Evolutionary conservation across 2,329 filamentous ascomycete genomes (phyloP).

Genomic region (Fusarium longipes): DNA sequence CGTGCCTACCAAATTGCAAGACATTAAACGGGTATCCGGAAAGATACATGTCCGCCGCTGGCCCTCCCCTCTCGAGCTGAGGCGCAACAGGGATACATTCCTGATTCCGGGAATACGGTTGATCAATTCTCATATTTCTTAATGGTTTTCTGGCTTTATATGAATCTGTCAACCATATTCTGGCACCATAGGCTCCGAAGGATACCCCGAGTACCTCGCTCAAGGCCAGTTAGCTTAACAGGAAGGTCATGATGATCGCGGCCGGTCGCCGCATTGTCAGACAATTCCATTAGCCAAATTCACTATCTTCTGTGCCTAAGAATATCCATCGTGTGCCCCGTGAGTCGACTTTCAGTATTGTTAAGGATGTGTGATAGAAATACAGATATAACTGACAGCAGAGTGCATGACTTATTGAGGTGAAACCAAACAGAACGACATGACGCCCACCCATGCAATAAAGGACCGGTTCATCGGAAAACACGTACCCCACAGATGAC

Average conservation of each 20-base stretch:
- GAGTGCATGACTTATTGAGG: not conserved
- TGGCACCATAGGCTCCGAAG: conserved; percentile 1
- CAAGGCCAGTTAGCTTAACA: conserved; percentile 10
- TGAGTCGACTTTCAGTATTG: not conserved
- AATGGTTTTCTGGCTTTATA: conserved; percentile 40
- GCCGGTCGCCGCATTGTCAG: conserved; percentile 12
- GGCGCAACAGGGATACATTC: conserved; percentile 27
- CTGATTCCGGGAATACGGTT: conserved; percentile 30
- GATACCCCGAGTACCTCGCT: not conserved
- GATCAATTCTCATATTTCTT: conserved; percentile 38
- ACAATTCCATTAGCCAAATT: not conserved
- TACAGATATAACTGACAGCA: conserved; percentile 7
- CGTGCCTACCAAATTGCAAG: conserved; percentile 18
- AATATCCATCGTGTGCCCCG: not conserved
- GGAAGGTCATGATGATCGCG: conserved; percentile 10
- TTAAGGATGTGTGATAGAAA: not conserved
- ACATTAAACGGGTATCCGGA: conserved; percentile 28
- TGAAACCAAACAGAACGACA: not conserved
- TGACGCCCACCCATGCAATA: not conserved
- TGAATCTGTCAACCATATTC: conserved; percentile 13
- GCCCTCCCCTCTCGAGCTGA: conserved; percentile 15
- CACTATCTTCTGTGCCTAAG: not conserved
- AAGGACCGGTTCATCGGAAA: conserved; percentile 8
- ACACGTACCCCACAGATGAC: not conserved
- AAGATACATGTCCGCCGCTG: conserved; percentile 22